phyloP scores from a whole-genome alignment of 176 grass and related monocot genomes.

The Lolium perenne region DNA sequence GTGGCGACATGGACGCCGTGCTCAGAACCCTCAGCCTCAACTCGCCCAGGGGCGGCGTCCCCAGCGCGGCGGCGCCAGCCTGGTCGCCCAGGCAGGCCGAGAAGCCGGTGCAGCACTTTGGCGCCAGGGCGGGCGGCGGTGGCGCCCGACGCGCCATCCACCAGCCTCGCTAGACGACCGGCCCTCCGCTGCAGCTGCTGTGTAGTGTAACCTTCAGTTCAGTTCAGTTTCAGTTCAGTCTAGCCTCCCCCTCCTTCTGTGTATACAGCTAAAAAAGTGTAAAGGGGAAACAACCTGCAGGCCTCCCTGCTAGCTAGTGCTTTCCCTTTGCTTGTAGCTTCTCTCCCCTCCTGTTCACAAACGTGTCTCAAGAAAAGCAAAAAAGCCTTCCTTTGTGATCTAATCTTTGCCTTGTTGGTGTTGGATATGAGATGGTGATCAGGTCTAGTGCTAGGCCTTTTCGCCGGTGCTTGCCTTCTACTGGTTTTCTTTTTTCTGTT shows the following conservation, averaged over 20 bases:
- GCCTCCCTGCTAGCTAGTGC: constrained; percentile 4
- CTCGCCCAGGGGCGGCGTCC: constrained; percentile 40
- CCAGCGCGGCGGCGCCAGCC: background rate
- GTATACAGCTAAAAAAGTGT: constrained; percentile 56
- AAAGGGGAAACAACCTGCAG: constrained; percentile 23
- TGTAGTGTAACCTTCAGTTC: constrained; percentile 50
- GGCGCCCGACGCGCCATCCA: constrained; percentile 58
- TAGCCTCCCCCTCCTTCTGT: constrained; percentile 36
- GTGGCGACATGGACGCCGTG: constrained; percentile 50
- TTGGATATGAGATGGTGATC: constrained; percentile 30
- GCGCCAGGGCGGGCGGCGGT: constrained; percentile 31
- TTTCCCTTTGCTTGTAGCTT: constrained; percentile 16
- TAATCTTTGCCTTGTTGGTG: constrained; percentile 30
- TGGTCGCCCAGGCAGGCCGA: constrained; percentile 37
- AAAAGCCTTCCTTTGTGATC: constrained; percentile 21
- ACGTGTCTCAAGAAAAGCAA: constrained; percentile 31
- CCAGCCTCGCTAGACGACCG: constrained; percentile 74
- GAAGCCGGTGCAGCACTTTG: constrained; percentile 56
- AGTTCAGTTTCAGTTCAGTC: background rate
- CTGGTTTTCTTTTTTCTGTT: background rate
- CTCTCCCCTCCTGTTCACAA: constrained; percentile 32
- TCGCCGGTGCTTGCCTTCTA: too few species aligned
- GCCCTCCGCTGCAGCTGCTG: constrained; percentile 36
- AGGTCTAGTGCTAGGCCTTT: too few species aligned
- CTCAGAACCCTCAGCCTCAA: constrained; percentile 45